Base-by-base conservation (phyloP, 805 yeast genomes). In the Ogataea allantospora region DNA sequence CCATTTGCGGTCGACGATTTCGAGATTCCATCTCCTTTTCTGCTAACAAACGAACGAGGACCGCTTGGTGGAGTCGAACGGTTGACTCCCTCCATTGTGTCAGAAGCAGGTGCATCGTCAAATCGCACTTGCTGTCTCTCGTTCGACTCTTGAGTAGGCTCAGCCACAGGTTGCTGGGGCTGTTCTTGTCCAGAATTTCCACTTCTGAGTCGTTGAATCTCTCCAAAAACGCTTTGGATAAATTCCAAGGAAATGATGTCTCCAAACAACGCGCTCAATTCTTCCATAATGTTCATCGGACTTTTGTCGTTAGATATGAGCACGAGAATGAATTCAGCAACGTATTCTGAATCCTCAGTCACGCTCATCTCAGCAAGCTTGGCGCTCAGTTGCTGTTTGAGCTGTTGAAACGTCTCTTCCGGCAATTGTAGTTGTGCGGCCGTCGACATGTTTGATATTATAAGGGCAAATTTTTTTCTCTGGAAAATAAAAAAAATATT, bases 261-360 rank as follows among this genome's bases (percentile, higher is more conserved):
- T 37, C 81, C 83, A 44, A 82, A 78, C 34, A 83, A 63, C 29
- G 76, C 73, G 23, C 75, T 66, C 20, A 85, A 68, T 53, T 84
- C 93, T 13, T 62, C 63, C 13, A 73, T 70, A 23, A 83, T 80
- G 36, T 79, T 83, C 12, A 67, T 70, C 9, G 81, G 73, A 5
- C 77, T 64, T 52, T 81, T 78, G 50, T 81, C 79, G 48, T 81
- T 82, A 10, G 81, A 79, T 44, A 84, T 80, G 58, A 84, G 66
- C 29, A 83, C 72, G n/a, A 79, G 71, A 40, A 84, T 77, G 53
- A 75, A 84, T 58, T 84, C 93, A 10, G 93, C 85, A 27, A 81
- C 79, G 49, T 80, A 82, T 30, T 63, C 67, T 17, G 73, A 68
- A 50, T 77, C 81, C 38, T 75, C 80, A 8, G 62, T 62, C 43